phyloP scores from a whole-genome alignment of 2,329 filamentous ascomycete genomes.

The Colletotrichum siamense region DNA sequence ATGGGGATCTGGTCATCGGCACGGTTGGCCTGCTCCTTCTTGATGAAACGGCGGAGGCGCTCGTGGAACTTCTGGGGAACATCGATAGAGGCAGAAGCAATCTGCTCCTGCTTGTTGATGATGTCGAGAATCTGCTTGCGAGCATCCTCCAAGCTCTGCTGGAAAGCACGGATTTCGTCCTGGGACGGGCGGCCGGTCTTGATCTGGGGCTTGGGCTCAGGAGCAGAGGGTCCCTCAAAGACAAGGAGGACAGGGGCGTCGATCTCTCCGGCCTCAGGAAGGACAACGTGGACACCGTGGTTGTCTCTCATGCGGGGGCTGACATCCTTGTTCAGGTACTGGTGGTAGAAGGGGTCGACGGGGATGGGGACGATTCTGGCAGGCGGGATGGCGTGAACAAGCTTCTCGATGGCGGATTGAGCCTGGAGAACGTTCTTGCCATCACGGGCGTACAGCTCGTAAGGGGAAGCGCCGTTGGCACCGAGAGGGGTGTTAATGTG shows the following conservation, averaged over 20 bases:
- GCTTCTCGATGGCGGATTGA: slow-evolving; percentile 75
- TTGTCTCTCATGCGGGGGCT: slow-evolving; percentile 68
- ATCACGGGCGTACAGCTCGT: slow-evolving; percentile 89
- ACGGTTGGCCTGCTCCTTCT: slow-evolving; percentile 65
- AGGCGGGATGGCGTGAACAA: slow-evolving; percentile 77
- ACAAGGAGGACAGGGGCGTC: slow-evolving; percentile 73
- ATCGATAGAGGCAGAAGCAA: slow-evolving; percentile 57
- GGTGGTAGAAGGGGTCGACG: slow-evolving; percentile 81
- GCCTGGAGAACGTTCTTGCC: slow-evolving; percentile 82
- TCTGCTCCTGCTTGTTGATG: slow-evolving; percentile 63
- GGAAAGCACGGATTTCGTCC: slow-evolving; percentile 57
- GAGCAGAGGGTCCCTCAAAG: slow-evolving; percentile 65
- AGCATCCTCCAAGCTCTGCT: slow-evolving; percentile 60
- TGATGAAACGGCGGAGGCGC: slow-evolving; percentile 67
- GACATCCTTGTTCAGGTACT: slow-evolving; percentile 71
- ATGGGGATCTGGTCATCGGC: slow-evolving; percentile 64
- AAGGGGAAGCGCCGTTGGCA: slow-evolving; percentile 73
- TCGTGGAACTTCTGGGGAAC: slow-evolving; percentile 70
- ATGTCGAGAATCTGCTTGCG: slow-evolving; percentile 62
- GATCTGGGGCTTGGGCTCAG: slow-evolving; percentile 22
- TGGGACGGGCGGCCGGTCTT: slow-evolving; percentile 28
- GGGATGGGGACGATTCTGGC: slow-evolving; percentile 70
- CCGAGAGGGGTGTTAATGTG: slow-evolving; percentile 83
- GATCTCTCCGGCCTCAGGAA: slow-evolving; percentile 68
- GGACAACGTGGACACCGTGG: slow-evolving; percentile 75